Base-by-base conservation (phyloP, 768 basidiomycete genomes). In the Lentinus tigrinus region DNA sequence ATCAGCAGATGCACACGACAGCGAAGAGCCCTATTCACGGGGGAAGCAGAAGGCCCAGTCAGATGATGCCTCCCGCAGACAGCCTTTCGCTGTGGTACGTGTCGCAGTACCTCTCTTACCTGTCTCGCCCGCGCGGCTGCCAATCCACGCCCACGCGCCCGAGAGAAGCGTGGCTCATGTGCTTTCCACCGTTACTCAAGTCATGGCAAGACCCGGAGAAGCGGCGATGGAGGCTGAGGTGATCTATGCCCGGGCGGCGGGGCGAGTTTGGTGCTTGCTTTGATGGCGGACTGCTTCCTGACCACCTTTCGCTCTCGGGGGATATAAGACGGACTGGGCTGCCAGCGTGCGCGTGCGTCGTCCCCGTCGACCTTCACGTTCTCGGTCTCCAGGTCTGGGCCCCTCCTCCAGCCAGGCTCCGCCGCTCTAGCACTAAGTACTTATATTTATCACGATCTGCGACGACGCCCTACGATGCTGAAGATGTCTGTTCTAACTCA, bases 1-100 rank as follows among this genome's bases (percentile, higher is more conserved):
- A 58, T 58, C 50, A 52, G 24, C 50, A 44, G 57, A 36, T 47
- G 50, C 57, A 40, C 51, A 52, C 38, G 48, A 40, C 44, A 24
- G 31, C 19, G 51, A 21, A 47, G 36, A 44, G 51, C 47, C 2
- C 26, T 16, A 39, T 27, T 52, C 49, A 36, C 51, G 50, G 44
- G n/a, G 57, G 37, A 16, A 36, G 23, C 23, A 31, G 36, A 14
- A 36, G n/a, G 36, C n/a, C 24, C 19, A 23, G 50, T 58, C 57
- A 58, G 57, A 58, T 58, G 57, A 58, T 52, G 43, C 3, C 51
- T 42, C 28, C 17, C 16, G 17, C n/a, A 31, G 34, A 14, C n/a
- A 31, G 34, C 4, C 8, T 50, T 24, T 13, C 28, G 3, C 24
- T 37, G 46, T 24, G 34, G 52, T 44, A 54, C 46, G 53, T 39